Conservation (phyloP, 192 early-diverging fungal species). For the Chytriomyces hyalinus region DNA sequence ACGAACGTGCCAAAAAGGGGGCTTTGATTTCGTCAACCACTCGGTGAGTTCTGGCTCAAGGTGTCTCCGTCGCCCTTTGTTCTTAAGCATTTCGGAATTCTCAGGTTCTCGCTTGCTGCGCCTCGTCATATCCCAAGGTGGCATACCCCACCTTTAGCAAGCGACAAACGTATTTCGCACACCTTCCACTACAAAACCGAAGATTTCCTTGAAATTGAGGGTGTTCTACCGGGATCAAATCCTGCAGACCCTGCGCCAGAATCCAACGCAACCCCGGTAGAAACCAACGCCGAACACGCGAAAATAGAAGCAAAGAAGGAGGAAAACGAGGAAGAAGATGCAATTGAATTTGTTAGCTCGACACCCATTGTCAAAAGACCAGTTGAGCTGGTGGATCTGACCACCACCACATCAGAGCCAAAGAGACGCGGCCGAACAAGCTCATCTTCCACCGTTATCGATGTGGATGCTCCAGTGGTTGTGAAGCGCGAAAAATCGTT, state of each 20-base stretch:
- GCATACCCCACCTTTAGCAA: background rate
- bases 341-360: background rate
- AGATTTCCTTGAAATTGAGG: background rate
- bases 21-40: background rate
- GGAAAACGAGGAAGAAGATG: background rate
- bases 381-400: background rate
- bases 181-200: background rate
- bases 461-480: too few species aligned
- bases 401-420: background rate
- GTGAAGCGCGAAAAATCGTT: too few species aligned
- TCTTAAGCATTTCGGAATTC: background rate
- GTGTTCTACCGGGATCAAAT: background rate
- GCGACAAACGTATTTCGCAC: background rate
- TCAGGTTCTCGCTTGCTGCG: background rate
- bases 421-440: too few species aligned
- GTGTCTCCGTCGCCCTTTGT: background rate
- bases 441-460: too few species aligned
- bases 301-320: background rate
- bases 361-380: background rate
- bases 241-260: background rate
- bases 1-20: conserved; percentile 2
- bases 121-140: background rate
- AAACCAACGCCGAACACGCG: background rate
- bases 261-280: background rate
- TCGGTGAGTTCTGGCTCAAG: background rate